Conservation (phyloP, 495 filamentous ascomycete genomes). For the Astrothelium subdiscretum region DNA sequence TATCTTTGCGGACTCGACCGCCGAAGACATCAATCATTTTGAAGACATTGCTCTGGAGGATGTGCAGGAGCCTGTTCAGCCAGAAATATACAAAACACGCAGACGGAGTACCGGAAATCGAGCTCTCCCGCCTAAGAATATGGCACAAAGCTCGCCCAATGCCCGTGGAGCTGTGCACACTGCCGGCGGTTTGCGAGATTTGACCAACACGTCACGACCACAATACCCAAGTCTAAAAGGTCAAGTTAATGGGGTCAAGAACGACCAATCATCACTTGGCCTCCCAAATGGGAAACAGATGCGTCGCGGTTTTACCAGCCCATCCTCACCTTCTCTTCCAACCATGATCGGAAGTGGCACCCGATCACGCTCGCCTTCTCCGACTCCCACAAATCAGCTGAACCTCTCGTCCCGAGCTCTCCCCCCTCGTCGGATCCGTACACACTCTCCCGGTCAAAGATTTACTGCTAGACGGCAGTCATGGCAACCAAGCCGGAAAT, state of each 20-base stretch:
- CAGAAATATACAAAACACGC: slow-evolving; percentile 28
- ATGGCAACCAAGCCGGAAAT: slow-evolving; percentile 74
- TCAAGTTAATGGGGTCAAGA: slow-evolving; percentile 22
- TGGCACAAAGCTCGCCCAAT: slow-evolving; percentile 10
- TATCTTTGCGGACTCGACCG: slow-evolving; percentile 44
- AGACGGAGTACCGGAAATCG: slow-evolving; percentile 29
- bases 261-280: slow-evolving; percentile 22
- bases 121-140: slow-evolving; percentile 12
- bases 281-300: slow-evolving; percentile 20
- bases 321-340: slow-evolving; percentile 30
- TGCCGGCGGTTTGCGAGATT: slow-evolving; percentile 17
- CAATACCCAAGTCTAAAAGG: slow-evolving; percentile 29
- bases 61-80: slow-evolving; percentile 29
- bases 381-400: slow-evolving; percentile 15
- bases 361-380: slow-evolving; percentile 30
- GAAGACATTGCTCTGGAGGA: slow-evolving; percentile 89
- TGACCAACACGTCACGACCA: slow-evolving; percentile 22
- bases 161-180: not conserved
- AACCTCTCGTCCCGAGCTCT: slow-evolving; percentile 29
- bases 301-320: slow-evolving; percentile 31
- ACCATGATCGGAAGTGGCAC: slow-evolving; percentile 21
- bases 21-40: slow-evolving; percentile 45
- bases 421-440: slow-evolving; percentile 18
- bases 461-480: slow-evolving; percentile 29
- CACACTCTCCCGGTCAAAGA: not conserved